phyloP scores from a whole-genome alignment of 2,329 filamentous ascomycete species.

The Fusarium sp. region DNA sequence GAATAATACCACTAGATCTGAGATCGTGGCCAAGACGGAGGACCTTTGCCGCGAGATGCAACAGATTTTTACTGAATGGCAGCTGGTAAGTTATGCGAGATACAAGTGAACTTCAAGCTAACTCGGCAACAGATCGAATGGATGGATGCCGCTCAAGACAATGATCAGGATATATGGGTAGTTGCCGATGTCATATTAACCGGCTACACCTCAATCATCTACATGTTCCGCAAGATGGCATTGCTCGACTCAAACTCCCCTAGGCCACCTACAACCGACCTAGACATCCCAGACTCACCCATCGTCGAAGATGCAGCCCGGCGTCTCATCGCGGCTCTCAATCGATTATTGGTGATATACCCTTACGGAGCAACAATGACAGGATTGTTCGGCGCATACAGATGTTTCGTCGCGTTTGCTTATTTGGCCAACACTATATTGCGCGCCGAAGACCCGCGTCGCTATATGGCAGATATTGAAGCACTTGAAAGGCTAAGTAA shows the following conservation, averaged over 20 bases:
- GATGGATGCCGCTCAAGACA: conserved; percentile 36
- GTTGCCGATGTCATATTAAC: conserved; percentile 50
- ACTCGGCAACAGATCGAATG: conserved; percentile 41
- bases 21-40: conserved; percentile 48
- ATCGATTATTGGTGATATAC: conserved; percentile 37
- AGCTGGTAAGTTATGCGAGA: conserved; percentile 35
- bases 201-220: conserved; percentile 52
- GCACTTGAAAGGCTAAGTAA: conserved; percentile 39
- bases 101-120: background rate
- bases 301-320: conserved; percentile 49
- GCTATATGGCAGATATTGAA: conserved; percentile 39
- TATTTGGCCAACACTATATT: conserved; percentile 47
- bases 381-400: conserved; percentile 47
- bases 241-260: conserved; percentile 49
- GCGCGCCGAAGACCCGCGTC: conserved; percentile 28
- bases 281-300: conserved; percentile 50
- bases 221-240: conserved; percentile 53
- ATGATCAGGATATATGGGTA: conserved; percentile 47
- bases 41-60: conserved; percentile 48
- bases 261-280: conserved; percentile 44
- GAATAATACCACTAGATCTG: conserved; percentile 30
- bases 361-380: conserved; percentile 47
- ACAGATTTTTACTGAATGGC: conserved; percentile 49
- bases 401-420: conserved; percentile 49
- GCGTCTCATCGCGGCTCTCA: conserved; percentile 39